Evolutionary conservation across 169 alveolate species (phyloP).

Genomic region (Cryptosporidium viatorum): DNA sequence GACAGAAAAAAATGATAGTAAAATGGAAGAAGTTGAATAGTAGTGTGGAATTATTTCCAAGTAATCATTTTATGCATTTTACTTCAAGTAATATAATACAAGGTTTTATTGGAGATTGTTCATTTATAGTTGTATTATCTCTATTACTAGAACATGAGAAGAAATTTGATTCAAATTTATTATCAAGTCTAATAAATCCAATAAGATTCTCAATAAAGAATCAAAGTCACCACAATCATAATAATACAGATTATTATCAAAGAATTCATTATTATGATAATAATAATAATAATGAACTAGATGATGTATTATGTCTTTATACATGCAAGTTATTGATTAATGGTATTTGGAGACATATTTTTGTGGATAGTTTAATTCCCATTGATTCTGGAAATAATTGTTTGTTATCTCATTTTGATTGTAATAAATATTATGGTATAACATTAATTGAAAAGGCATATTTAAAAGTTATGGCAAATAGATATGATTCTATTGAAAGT

Average conservation of each 20-base stretch:
- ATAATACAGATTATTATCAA: background rate
- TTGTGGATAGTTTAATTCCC: slow-evolving; percentile 93
- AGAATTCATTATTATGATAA: background rate
- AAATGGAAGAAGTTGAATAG: slow-evolving; percentile 78
- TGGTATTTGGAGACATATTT: slow-evolving; percentile 90
- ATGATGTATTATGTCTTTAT: slow-evolving; percentile 82
- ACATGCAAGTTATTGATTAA: slow-evolving; percentile 88
- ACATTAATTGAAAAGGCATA: slow-evolving; percentile 93
- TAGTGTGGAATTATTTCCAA: slow-evolving; percentile 40
- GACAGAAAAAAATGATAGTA: slow-evolving; percentile 74
- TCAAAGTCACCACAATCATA: background rate
- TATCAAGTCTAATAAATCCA: slow-evolving; percentile 83
- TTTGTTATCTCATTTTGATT: slow-evolving; percentile 89
- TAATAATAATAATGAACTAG: slow-evolving; percentile 51
- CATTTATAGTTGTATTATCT: slow-evolving; percentile 90
- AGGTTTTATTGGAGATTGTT: slow-evolving; percentile 94
- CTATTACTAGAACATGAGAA: slow-evolving; percentile 90
- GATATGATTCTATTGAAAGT: slow-evolving; percentile 91
- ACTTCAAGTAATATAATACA: slow-evolving; percentile 83
- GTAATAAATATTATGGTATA: slow-evolving; percentile 89
- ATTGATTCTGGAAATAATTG: slow-evolving; percentile 80
- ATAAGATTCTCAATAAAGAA: slow-evolving; percentile 17
- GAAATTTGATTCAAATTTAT: slow-evolving; percentile 82
- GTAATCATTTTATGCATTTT: slow-evolving; percentile 48
- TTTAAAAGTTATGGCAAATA: slow-evolving; percentile 89